These are phyloP conservation scores for Starmerella apicola DNA, from an alignment of 805 yeast species.

Conservation along the genomic window DNA sequence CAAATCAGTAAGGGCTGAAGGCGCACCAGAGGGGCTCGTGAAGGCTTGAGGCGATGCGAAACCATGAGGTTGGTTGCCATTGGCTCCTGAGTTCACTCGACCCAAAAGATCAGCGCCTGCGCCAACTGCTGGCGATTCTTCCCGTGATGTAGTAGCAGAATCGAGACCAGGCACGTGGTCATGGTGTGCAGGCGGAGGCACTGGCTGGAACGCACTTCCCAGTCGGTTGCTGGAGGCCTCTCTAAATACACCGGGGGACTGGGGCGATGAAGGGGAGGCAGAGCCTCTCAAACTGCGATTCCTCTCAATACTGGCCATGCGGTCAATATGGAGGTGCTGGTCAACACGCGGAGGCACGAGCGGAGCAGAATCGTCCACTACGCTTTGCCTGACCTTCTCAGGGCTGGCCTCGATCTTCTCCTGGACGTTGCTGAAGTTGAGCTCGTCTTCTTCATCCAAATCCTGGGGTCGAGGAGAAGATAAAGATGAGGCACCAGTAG, in stretches of 20 bases:
- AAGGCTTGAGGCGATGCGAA: not conserved
- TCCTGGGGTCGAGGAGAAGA: not conserved
- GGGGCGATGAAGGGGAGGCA: too few relatives aligned
- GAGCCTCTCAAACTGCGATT: not conserved
- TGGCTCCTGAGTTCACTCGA: too few relatives aligned
- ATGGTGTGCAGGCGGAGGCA: not conserved
- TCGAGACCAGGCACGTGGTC: not conserved
- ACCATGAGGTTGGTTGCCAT: not conserved
- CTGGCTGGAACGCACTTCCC: not conserved
- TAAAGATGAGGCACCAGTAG: too few relatives aligned
- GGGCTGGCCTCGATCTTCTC: slow-evolving; percentile 1
- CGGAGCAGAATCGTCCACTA: not conserved
- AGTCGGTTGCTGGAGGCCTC: too few relatives aligned
- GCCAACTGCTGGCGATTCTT: not conserved
- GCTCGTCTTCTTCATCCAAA: not conserved
- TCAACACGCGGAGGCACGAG: slow-evolving; percentile 1
- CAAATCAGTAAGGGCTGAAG: slow-evolving; percentile 29
- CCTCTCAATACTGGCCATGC: not conserved
- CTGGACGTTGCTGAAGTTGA: not conserved
- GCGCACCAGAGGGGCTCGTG: slow-evolving; percentile 4
- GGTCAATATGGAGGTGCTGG: not conserved
- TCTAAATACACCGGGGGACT: too few relatives aligned
- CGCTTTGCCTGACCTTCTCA: not conserved
- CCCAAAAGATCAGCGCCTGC: not conserved
- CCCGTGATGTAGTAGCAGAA: not conserved